These are phyloP conservation scores for Pseudoscleropodium purum DNA, from an alignment of 225 moss, liverwort and hornwort genomes.

Conservation along the genomic window DNA sequence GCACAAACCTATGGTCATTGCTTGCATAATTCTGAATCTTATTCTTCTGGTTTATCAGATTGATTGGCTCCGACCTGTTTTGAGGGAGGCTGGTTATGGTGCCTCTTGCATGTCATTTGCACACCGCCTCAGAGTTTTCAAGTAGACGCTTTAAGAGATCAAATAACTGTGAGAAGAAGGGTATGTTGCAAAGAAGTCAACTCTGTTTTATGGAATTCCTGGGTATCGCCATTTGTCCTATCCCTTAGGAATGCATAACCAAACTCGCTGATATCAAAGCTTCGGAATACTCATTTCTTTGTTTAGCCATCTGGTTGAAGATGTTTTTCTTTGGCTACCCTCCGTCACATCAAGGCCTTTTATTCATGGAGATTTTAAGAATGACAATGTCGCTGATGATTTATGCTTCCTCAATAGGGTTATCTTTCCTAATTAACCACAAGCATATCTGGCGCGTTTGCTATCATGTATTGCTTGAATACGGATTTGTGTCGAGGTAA, in stretches of 20 bases:
- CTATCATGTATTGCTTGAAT: background rate
- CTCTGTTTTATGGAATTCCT: constrained; percentile 21
- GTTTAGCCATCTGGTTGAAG: background rate
- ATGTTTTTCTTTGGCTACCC: background rate
- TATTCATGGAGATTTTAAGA: background rate
- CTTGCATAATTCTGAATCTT: constrained; percentile 38
- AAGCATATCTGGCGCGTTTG: background rate
- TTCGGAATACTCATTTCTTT: background rate
- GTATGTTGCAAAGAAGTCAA: constrained; percentile 47
- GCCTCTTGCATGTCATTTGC: constrained; percentile 39
- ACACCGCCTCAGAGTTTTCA: constrained; percentile 30
- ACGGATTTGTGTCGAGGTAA: background rate
- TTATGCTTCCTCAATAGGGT: background rate
- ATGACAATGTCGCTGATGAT: background rate
- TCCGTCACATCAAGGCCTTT: background rate
- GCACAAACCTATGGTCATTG: constrained; percentile 13
- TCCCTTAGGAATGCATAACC: background rate
- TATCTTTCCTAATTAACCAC: background rate
- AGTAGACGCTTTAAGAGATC: constrained; percentile 44
- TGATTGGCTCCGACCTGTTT: constrained; percentile 38
- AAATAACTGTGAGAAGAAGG: constrained; percentile 46
- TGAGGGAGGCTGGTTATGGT: constrained; percentile 47
- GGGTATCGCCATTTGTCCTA: background rate
- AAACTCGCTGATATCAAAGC: background rate
- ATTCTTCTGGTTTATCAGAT: constrained; percentile 59